phyloP scores from a whole-genome alignment of 2,329 filamentous ascomycete species.

The Colletotrichum lupini region DNA sequence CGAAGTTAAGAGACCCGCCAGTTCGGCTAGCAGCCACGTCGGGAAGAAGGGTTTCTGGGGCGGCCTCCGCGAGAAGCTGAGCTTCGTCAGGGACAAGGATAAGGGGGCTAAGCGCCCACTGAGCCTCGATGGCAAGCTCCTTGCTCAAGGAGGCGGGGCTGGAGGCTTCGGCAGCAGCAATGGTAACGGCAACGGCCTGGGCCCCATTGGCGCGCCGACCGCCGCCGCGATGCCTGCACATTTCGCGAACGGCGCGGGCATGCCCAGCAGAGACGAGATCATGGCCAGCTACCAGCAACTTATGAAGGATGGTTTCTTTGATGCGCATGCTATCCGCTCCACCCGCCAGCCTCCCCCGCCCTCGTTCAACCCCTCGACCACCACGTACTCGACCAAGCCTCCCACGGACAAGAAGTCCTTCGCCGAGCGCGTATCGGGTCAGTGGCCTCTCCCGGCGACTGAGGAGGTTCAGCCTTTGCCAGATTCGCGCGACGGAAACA shows the following conservation, averaged over 20 bases:
- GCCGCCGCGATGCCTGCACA: slow-evolving; percentile 7
- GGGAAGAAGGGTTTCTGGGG: slow-evolving; percentile 45
- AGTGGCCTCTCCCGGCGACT: slow-evolving; percentile 39
- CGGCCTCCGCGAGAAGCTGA: slow-evolving; percentile 42
- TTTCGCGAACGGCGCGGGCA: slow-evolving; percentile 39
- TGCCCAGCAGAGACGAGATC: slow-evolving; percentile 60
- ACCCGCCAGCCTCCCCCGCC: slow-evolving; percentile 57
- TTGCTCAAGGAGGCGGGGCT: slow-evolving; percentile 22
- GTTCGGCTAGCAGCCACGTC: slow-evolving; percentile 31
- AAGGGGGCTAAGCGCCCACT: slow-evolving; percentile 36
- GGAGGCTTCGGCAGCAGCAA: slow-evolving; percentile 6
- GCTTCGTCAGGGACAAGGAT: slow-evolving; percentile 37
- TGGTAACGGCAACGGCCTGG: neutral
- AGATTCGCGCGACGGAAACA: slow-evolving; percentile 58
- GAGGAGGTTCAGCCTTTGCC: slow-evolving; percentile 30
- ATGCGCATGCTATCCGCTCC: slow-evolving; percentile 67
- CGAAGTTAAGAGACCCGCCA: slow-evolving; percentile 33
- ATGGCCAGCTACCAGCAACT: slow-evolving; percentile 67
- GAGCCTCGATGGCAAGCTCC: slow-evolving; percentile 37
- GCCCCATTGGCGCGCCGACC: neutral
- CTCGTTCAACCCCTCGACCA: slow-evolving; percentile 26
- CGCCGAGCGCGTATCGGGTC: slow-evolving; percentile 31
- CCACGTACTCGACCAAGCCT: slow-evolving; percentile 29
- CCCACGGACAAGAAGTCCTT: slow-evolving; percentile 31
- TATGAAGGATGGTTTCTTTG: slow-evolving; percentile 68